Conservation (phyloP, 2,329 filamentous ascomycete species). For the Diaporthe caulivora region DNA sequence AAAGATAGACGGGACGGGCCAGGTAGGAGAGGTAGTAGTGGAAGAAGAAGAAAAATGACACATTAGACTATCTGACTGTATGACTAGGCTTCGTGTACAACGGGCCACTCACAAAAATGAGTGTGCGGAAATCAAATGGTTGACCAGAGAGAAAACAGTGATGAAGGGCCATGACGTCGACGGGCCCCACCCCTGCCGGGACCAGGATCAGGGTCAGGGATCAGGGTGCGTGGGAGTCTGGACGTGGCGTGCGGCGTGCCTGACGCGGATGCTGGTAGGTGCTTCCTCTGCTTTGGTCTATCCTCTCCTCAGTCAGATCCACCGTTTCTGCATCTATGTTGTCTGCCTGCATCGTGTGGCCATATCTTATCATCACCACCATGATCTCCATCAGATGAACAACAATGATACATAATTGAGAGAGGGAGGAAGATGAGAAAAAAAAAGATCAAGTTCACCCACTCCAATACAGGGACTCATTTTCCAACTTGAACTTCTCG, state of each 20-base stretch:
- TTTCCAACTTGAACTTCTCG: not conserved
- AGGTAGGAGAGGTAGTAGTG: not conserved
- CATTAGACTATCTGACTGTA: not conserved
- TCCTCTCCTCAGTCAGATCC: not conserved
- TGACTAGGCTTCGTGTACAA: too few species aligned
- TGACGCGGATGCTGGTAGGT: not conserved
- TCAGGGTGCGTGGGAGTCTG: not conserved
- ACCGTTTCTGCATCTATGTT: not conserved
- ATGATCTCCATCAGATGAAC: not conserved
- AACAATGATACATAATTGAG: too few species aligned
- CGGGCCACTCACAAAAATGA: not conserved
- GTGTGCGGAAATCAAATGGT: not conserved
- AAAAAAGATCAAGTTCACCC: too few species aligned
- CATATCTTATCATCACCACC: not conserved
- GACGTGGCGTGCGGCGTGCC: conserved; percentile 5
- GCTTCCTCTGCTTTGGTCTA: not conserved
- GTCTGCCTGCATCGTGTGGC: not conserved
- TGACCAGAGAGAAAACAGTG: not conserved
- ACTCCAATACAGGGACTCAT: not conserved
- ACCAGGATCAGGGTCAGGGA: too few species aligned
- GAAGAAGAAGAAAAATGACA: too few species aligned
- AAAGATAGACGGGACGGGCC: not conserved
- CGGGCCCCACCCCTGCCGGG: not conserved
- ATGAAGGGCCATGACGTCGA: not conserved
- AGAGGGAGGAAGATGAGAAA: too few species aligned